Evolutionary conservation across 352 stramenopile genomes (phyloP).

Genomic region (Nothophytophthora sp.): DNA sequence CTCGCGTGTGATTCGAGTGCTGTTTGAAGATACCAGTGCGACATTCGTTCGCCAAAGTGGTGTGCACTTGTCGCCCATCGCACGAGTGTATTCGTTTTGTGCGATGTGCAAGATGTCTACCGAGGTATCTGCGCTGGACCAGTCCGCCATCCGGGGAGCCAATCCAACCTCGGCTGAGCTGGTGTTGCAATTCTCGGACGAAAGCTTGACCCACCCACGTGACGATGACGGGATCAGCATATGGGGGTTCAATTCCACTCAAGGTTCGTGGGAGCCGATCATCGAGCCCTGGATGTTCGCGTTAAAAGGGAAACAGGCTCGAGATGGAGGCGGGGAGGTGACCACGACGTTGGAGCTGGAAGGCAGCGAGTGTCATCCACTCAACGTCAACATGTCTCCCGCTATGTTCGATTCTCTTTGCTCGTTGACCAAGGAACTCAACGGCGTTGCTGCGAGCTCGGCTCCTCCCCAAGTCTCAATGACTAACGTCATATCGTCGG

Average conservation of each 20-base stretch:
- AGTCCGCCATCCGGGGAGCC: constrained; percentile 15
- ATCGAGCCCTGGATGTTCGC: constrained; percentile 80
- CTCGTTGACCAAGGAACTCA: constrained; percentile 59
- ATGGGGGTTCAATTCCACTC: constrained; percentile 75
- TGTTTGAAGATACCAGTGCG: constrained; percentile 67
- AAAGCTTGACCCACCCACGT: constrained; percentile 40
- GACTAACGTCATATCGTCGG: constrained; percentile 76
- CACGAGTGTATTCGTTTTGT: constrained; percentile 62
- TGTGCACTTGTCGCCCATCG: constrained; percentile 71
- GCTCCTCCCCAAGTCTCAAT: constrained; percentile 35
- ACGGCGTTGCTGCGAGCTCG: constrained; percentile 26
- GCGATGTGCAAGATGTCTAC: constrained; percentile 65
- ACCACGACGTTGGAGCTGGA: constrained; percentile 51
- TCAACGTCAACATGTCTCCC: constrained; percentile 76
- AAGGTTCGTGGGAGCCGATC: constrained; percentile 81
- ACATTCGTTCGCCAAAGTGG: constrained; percentile 77
- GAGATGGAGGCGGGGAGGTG: constrained; percentile 47
- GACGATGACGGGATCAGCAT: constrained; percentile 77
- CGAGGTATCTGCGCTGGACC: too few species aligned
- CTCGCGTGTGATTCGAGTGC: constrained; percentile 43
- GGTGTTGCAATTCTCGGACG: constrained; percentile 60
- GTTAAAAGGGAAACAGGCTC: constrained; percentile 31
- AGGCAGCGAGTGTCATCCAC: constrained; percentile 53
- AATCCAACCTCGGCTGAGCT: constrained; percentile 28
- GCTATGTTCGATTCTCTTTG: constrained; percentile 67